phyloP scores from a whole-genome alignment of 179 eudicot genomes.

The Beta corolliflora region DNA sequence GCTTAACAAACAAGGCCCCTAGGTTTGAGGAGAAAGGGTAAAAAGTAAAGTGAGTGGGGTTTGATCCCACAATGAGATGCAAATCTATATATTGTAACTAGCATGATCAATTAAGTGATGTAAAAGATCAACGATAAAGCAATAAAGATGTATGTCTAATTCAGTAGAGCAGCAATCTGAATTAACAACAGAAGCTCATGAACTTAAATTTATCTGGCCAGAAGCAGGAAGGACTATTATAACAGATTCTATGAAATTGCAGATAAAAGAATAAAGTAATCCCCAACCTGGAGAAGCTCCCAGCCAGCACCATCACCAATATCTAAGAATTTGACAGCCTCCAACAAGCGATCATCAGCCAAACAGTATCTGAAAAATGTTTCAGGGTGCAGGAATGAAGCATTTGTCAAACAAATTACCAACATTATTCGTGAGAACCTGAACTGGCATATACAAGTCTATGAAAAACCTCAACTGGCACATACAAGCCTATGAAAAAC shows the following conservation, averaged over 20 bases:
- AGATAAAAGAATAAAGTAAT: neutral
- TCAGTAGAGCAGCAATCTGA: neutral
- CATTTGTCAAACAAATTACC: too few relatives aligned
- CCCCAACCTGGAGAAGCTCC: slow-evolving; percentile 84
- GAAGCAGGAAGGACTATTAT: neutral
- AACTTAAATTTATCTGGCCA: neutral
- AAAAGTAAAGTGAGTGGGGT: too few relatives aligned
- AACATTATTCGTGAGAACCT: too few relatives aligned
- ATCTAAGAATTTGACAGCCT: slow-evolving; percentile 91
- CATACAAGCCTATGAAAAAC: neutral
- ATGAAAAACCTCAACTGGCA: too few relatives aligned
- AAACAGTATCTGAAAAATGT: slow-evolving; percentile 66
- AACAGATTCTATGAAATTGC: neutral
- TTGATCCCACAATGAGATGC: too few relatives aligned
- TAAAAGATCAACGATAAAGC: neutral
- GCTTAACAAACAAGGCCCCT: too few relatives aligned
- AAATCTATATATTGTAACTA: too few relatives aligned
- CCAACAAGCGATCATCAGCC: slow-evolving; percentile 83
- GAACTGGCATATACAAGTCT: neutral
- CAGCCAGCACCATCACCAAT: slow-evolving; percentile 92
- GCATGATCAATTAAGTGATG: neutral
- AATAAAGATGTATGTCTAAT: neutral
- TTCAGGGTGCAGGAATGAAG: neutral
- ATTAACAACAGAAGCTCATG: neutral
- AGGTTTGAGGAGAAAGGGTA: too few relatives aligned